Base-by-base conservation (phyloP, 176 grass and related monocot genomes). In the Stipa capillata region DNA sequence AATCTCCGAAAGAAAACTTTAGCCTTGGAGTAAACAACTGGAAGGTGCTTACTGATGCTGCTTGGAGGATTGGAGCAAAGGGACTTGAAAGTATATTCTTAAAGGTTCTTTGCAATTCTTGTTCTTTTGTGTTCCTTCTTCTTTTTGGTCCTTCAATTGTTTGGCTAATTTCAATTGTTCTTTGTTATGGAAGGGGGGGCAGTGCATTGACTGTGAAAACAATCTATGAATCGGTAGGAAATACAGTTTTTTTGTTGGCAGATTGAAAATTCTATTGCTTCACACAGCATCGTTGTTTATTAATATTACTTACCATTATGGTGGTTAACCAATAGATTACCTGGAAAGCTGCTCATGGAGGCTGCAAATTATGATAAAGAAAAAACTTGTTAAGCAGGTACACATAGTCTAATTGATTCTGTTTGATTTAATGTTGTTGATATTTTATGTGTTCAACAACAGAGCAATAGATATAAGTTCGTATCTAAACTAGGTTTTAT, bases 311-410 rank as follows among this genome's bases (percentile, higher is more conserved):
- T n/a, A n/a, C n/a, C n/a, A n/a, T n/a, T n/a, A n/a, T 24, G 69
- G 49, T 57, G 55, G 69, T 34, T 69, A 72, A 41, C 63, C 39
- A 92, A 65, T 55, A 90, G 72, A 82, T 65, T 93, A 43, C 88
- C 93, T 86, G 90, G 90, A 59, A 97, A 93, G 83, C 18, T 97
- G 69, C 75, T 97, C 53, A 54, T 82, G 66, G 87, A 93, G 64
- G 83, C 85, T 56, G 87, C 87, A 41, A 97, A 93, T 69, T 97
- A 97, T 84, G 81, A 93, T 97, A 82, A 92, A 92, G 67, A 92
- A 93, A 86, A 87, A 97, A 82, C 72, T 97, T 59, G 47, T 97
- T 65, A 97, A 90, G 79, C 82, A 79, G 90, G n/a, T n/a, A n/a
- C 35, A 55, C 37, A 20, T 49, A 29, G 65, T n/a, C 53, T 24